Evolutionary conservation across 2,329 filamentous ascomycete species (phyloP).

Genomic region (Hypoxylon sp.): DNA sequence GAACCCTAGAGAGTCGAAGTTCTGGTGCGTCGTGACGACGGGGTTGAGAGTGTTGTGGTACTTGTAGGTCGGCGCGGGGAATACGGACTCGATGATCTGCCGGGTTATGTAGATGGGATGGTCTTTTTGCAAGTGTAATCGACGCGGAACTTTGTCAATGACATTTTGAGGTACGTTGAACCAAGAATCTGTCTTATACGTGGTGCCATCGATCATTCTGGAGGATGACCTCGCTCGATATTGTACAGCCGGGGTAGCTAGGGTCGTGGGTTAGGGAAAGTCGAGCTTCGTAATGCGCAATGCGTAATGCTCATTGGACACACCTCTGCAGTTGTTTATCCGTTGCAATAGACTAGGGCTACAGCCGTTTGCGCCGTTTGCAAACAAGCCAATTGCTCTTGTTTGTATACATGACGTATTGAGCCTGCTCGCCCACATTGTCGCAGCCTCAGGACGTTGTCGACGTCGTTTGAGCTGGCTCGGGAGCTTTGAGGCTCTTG

Average conservation of each 20-base stretch:
- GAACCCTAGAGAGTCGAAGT: conserved; percentile 98
- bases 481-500: conserved; percentile 32
- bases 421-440: conserved; percentile 52
- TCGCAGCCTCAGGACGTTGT: conserved; percentile 13
- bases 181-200: conserved; percentile 81
- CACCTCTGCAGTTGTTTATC: conserved; percentile 47
- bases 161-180: conserved; percentile 88
- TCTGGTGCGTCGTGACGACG: conserved; percentile 86
- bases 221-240: conserved; percentile 51
- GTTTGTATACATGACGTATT: conserved; percentile 42
- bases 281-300: conserved; percentile 27
- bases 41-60: conserved; percentile 86
- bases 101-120: conserved; percentile 94
- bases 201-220: conserved; percentile 73
- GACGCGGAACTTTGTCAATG: conserved; percentile 78
- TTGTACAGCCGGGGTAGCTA: conserved; percentile 32
- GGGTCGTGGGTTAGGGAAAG: conserved; percentile 40
- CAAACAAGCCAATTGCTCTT: conserved; percentile 30
- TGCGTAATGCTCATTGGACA: conserved; percentile 33
- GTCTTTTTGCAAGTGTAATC: conserved; percentile 89
- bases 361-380: conserved; percentile 27
- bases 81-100: conserved; percentile 91
- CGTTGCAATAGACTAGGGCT: conserved; percentile 21
- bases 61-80: conserved; percentile 79
- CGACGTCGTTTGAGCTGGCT: conserved; percentile 2